These are phyloP conservation scores for Pezicula neosporulosa DNA, from an alignment of 2,329 filamentous ascomycete species.

Conservation along the genomic window DNA sequence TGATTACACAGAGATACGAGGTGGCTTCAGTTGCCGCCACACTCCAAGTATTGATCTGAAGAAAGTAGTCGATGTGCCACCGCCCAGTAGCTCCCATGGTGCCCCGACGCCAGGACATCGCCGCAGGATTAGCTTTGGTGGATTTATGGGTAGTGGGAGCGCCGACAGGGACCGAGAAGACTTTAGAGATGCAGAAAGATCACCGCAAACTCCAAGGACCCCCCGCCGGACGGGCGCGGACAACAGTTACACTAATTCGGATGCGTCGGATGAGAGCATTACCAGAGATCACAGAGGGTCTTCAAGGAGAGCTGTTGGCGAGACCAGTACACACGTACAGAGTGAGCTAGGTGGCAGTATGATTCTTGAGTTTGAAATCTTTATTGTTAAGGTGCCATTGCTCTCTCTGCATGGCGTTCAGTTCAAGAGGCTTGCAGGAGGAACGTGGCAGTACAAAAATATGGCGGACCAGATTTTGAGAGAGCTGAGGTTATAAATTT, in stretches of 20 bases:
- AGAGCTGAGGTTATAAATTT: conserved; percentile 63
- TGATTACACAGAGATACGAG: conserved; percentile 89
- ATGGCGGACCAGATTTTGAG: conserved; percentile 95
- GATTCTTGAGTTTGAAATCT: conserved; percentile 87
- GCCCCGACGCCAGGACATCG: conserved; percentile 56
- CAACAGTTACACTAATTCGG: conserved; percentile 81
- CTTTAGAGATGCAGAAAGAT: conserved; percentile 55
- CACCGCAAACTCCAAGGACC: conserved; percentile 45
- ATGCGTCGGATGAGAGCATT: conserved; percentile 76
- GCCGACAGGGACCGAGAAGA: conserved; percentile 67
- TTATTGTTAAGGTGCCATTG: conserved; percentile 95
- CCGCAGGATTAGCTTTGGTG: conserved; percentile 81
- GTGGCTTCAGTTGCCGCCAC: conserved; percentile 87
- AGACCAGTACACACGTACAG: conserved; percentile 89
- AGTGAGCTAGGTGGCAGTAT: conserved; percentile 83
- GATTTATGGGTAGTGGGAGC: conserved; percentile 50
- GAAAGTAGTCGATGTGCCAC: conserved; percentile 60
- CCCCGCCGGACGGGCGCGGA: conserved; percentile 48
- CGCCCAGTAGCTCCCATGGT: conserved; percentile 48
- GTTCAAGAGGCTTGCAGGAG: conserved; percentile 93
- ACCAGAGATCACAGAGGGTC: conserved; percentile 48
- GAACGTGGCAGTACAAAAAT: conserved; percentile 98
- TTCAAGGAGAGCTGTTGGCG: conserved; percentile 65
- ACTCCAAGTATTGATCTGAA: conserved; percentile 85
- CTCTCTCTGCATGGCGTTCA: conserved; percentile 93